Conservation (phyloP, 2,329 filamentous ascomycete genomes). For the Tricladium varicosporioides region DNA sequence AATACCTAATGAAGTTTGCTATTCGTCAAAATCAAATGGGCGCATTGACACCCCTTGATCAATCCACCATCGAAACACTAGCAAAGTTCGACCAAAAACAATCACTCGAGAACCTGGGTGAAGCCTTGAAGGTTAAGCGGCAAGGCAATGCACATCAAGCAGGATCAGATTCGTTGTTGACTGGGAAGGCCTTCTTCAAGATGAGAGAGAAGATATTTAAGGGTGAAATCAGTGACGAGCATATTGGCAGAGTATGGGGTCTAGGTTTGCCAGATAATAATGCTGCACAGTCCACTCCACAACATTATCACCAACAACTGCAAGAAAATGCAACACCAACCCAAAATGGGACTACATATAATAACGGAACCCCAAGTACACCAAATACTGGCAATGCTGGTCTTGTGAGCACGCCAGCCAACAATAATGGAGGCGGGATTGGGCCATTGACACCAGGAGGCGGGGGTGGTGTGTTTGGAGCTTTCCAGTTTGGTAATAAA, state of each 20-base stretch:
- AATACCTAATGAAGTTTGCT: conserved; percentile 92
- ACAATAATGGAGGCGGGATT: conserved; percentile 54
- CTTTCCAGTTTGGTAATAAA: conserved; percentile 48
- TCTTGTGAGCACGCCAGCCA: conserved; percentile 45
- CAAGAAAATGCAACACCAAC: conserved; percentile 49
- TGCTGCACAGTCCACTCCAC: conserved; percentile 39
- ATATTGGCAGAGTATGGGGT: conserved; percentile 90
- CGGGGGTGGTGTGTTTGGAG: conserved; percentile 72
- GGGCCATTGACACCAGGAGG: conserved; percentile 78
- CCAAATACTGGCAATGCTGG: conserved; percentile 69
- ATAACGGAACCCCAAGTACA: conserved; percentile 54
- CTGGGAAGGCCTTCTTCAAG: conserved; percentile 92
- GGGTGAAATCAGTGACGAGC: conserved; percentile 75
- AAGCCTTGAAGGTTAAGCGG: conserved; percentile 86
- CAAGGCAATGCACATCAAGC: conserved; percentile 88
- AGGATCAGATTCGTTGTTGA: conserved; percentile 89
- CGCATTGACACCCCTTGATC: conserved; percentile 62
- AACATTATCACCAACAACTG: conserved; percentile 38
- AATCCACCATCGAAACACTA: conserved; percentile 69
- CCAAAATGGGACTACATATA: conserved; percentile 52
- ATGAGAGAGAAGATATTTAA: conserved; percentile 87
- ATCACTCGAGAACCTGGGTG: conserved; percentile 88
- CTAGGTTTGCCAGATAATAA: conserved; percentile 67
- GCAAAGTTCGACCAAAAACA: conserved; percentile 87
- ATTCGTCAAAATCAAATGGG: conserved; percentile 65